Evolutionary conservation across 2,329 filamentous ascomycete genomes (phyloP).

Genomic region (Aspergillus uvarum): DNA sequence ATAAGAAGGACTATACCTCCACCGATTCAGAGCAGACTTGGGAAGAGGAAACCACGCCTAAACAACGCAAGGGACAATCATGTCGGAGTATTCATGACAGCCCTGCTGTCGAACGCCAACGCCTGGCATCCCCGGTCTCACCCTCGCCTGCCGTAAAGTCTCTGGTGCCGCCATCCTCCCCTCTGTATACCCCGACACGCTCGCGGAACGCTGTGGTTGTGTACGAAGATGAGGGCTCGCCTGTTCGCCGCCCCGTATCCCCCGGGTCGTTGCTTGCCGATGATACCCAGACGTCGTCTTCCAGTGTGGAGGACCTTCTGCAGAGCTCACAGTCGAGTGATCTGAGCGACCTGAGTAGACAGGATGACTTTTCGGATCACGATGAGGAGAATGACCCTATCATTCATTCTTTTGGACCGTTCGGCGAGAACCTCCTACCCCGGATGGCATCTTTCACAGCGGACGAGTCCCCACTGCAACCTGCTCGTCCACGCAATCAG

Average conservation of each 20-base stretch:
- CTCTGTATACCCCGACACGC: constrained; percentile 46
- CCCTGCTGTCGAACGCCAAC: constrained; percentile 58
- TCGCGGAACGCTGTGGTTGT: constrained; percentile 55
- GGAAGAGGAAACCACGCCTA: constrained; percentile 57
- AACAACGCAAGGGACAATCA: constrained; percentile 29
- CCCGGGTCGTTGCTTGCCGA: constrained; percentile 27
- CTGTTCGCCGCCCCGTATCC: constrained; percentile 47
- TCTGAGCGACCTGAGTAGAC: constrained; percentile 37
- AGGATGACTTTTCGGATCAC: constrained; percentile 71
- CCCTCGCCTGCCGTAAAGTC: constrained; percentile 58
- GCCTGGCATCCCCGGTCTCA: constrained; percentile 76
- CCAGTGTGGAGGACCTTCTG: constrained; percentile 29
- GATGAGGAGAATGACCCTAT: constrained; percentile 95
- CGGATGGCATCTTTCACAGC: constrained; percentile 77
- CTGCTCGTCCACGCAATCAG: constrained; percentile 33
- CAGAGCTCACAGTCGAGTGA: constrained; percentile 36
- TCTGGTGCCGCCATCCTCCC: constrained; percentile 43
- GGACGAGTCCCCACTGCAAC: constrained; percentile 60
- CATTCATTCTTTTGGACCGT: constrained; percentile 87
- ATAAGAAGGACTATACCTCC: constrained; percentile 54
- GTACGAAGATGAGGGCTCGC: constrained; percentile 69
- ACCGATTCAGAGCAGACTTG: constrained; percentile 67
- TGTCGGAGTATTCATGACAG: constrained; percentile 37
- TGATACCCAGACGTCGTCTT: constrained; percentile 34
- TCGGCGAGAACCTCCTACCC: constrained; percentile 79